Conservation (phyloP, 257 asterid species). For the Orobanche coerulescens region DNA sequence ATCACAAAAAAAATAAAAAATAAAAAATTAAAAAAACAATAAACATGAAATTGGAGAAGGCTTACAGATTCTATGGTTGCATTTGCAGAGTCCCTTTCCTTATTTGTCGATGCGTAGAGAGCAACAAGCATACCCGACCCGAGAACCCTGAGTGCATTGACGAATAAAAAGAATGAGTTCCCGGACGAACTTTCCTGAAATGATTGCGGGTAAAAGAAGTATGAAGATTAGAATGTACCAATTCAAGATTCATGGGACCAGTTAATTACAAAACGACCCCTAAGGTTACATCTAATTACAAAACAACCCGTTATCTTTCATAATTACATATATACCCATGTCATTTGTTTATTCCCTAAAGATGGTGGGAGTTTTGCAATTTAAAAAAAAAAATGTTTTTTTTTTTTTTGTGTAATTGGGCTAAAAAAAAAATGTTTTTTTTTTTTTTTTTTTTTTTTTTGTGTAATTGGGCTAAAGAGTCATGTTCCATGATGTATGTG, state of each 20-base stretch:
- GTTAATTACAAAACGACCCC: constrained; percentile 1
- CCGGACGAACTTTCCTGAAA: constrained; percentile 31
- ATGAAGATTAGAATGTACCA: constrained; percentile 24
- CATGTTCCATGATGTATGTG: too few species aligned
- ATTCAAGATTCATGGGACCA: not conserved
- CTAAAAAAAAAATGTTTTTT: too few species aligned
- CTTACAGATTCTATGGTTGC: constrained; percentile 73
- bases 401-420: too few species aligned
- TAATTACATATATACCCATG: too few species aligned
- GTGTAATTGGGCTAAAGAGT: too few species aligned
- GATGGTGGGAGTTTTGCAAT: not conserved
- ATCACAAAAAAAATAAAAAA: constrained; percentile 1
- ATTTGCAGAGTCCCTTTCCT: constrained; percentile 46
- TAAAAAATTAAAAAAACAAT: not conserved
- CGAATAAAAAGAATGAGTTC: constrained; percentile 43
- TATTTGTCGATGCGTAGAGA: constrained; percentile 44
- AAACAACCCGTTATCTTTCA: not conserved
- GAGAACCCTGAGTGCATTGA: constrained; percentile 52
- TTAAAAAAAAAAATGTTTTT: not conserved
- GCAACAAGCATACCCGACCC: constrained; percentile 66
- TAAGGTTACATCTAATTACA: not conserved
- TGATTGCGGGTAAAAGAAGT: constrained; percentile 35
- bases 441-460: too few species aligned
- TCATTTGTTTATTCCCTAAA: not conserved
- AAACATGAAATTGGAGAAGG: too few species aligned